Conservation (phyloP, 176 grass and related monocot species). For the Raddia distichophylla region DNA sequence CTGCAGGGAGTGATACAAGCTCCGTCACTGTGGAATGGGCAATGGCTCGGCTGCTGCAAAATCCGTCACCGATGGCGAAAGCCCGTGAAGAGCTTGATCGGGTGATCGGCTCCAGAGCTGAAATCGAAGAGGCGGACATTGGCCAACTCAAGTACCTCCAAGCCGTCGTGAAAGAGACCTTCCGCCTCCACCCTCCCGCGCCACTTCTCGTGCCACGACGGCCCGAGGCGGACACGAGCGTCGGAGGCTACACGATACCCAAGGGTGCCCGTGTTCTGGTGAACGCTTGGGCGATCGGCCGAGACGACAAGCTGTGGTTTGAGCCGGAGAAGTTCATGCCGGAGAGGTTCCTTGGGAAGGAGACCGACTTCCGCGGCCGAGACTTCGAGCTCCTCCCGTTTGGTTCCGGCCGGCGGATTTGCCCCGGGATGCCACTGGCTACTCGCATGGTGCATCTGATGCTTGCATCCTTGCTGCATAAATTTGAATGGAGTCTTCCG, state of each 20-base stretch:
- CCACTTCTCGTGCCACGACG: conserved; percentile 50
- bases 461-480: conserved; percentile 42
- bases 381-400: conserved; percentile 56
- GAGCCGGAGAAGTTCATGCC: conserved; percentile 51
- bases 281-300: conserved; percentile 62
- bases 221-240: conserved; percentile 7
- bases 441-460: conserved; percentile 49
- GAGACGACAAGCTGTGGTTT: conserved; percentile 25
- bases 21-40: conserved; percentile 53
- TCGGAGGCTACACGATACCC: conserved; percentile 49
- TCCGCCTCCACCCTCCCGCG: conserved; percentile 57
- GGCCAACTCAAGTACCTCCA: conserved; percentile 49
- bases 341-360: conserved; percentile 46
- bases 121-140: conserved; percentile 41
- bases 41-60: conserved; percentile 63
- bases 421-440: conserved; percentile 41
- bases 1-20: conserved; percentile 41
- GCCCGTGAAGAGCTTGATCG: conserved; percentile 47
- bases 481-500: conserved; percentile 54
- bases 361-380: conserved; percentile 40
- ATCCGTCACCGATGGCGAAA: conserved; percentile 46
- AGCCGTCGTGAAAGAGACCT: conserved; percentile 57
- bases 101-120: conserved; percentile 18
- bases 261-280: conserved; percentile 46
- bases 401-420: conserved; percentile 48